phyloP scores from a whole-genome alignment of 2,329 filamentous ascomycete genomes.

The Fusarium goolgardi region DNA sequence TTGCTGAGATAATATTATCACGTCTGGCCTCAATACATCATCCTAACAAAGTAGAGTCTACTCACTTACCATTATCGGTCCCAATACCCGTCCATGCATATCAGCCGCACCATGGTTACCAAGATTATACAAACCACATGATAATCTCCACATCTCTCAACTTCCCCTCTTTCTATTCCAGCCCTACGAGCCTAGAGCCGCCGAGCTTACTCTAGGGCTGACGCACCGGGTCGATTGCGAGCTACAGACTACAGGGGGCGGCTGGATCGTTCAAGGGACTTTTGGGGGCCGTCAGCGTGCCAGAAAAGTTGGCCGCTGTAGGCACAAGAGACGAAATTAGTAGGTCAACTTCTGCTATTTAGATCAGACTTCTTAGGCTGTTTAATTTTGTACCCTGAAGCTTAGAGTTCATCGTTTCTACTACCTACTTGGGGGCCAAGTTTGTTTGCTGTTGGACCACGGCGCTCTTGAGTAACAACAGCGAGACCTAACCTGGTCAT shows the following conservation, averaged over 20 bases:
- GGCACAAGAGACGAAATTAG: no score
- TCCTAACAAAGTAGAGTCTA: neutral
- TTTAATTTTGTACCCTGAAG: no score
- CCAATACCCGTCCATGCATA: constrained; percentile 13
- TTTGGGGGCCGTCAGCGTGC: constrained; percentile 18
- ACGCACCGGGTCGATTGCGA: constrained; percentile 1
- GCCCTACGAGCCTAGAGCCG: constrained; percentile 28
- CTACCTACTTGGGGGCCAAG: constrained; percentile 21
- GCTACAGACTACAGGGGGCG: constrained; percentile 3
- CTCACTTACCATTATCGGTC: constrained; percentile 12
- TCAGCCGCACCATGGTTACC: constrained; percentile 22
- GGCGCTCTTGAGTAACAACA: neutral
- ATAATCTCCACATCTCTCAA: neutral
- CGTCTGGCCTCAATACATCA: neutral
- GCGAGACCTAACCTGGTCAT: constrained; percentile 13
- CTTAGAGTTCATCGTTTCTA: no score
- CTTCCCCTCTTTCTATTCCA: constrained; percentile 7
- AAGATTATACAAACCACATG: constrained; percentile 8
- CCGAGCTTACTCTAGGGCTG: constrained; percentile 24
- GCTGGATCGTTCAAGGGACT: constrained; percentile 6
- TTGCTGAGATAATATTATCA: neutral
- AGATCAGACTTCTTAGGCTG: no score
- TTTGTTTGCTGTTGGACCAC: constrained; percentile 8
- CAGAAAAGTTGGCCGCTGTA: no score
- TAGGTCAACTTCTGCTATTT: no score